Evolutionary conservation across 208 protist species (phyloP), one percentile per base, ranked within the genome.

Genomic region (Acanthamoeba royreba): DNA sequence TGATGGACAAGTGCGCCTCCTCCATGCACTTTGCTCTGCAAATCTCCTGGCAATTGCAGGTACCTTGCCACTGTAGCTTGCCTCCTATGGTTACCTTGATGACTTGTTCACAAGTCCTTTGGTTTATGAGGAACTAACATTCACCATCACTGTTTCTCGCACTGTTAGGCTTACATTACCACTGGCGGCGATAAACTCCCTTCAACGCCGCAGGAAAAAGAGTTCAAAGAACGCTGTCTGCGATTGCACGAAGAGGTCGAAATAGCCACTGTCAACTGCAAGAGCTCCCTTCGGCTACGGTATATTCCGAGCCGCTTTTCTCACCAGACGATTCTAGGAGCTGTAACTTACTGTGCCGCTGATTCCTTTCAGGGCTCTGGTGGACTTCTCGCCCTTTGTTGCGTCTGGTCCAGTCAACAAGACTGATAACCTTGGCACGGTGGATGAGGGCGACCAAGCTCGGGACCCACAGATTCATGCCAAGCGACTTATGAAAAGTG

Each of bases 21-120:
- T 87, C 77, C 13, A 87, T 87, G 77, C 77, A 87, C 77, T 87
- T 87, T 55, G 77, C 77, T 4, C 47, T 87, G 19, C 77, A 87
- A 28, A 58, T 58, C 43, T 28, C 45, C 31, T 58, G 42, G 42
- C 77, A 87, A 31, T 46, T 87, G 77, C 77, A 87, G 47, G 45
- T 87, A 55, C 69, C 22, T 49, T 13, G 22, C 17, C 31, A 66
- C 9, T 35, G 31, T 4, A 25, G 13, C 19, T 9, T 55, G 9
- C 49, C 49, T 55, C 49, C 49, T 55, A 9, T n/a, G n/a, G n/a
- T n/a, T 9, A 9, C 19, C 49, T 25, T 55, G 49, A 55, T 19
- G 49, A 25, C 49, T 25, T 55, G 49, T 55, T 9, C 49, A 55
- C 9, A 55, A 55, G 13, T 55, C n/a, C n/a, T n/a, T n/a, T n/a